These are phyloP conservation scores for Hamamelis virginiana DNA, from an alignment of 164 flowering plant genomes.

Conservation along the genomic window DNA sequence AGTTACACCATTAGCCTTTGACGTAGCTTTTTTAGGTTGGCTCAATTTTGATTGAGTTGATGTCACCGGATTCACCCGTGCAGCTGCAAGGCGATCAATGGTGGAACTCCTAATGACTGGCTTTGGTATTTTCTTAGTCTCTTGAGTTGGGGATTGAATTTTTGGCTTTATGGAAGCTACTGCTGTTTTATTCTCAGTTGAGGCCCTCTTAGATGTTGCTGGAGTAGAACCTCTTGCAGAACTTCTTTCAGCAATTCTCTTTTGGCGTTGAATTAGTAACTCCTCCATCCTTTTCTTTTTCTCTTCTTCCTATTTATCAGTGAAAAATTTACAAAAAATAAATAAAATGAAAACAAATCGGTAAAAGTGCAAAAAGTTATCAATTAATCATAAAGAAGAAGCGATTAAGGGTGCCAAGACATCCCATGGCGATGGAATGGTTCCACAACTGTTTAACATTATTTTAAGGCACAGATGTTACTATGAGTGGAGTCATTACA, in stretches of 20 bases:
- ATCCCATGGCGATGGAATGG: neutral
- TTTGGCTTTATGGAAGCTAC: conserved; percentile 26
- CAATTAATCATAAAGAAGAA: neutral
- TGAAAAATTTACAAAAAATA: too few relatives aligned
- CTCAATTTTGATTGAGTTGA: conserved; percentile 31
- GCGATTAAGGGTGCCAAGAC: neutral
- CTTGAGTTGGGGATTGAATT: conserved; percentile 27
- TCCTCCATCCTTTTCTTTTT: conserved; percentile 70
- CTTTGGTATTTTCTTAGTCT: conserved; percentile 36
- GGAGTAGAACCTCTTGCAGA: conserved; percentile 35
- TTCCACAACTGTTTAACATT: neutral
- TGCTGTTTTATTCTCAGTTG: conserved; percentile 28
- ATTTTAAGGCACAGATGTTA: neutral
- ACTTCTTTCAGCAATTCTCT: conserved; percentile 91
- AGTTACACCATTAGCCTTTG: conserved; percentile 35
- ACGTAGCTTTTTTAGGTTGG: conserved; percentile 31
- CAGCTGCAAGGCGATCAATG: conserved; percentile 62
- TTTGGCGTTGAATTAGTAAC: conserved; percentile 61
- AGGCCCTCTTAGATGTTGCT: conserved; percentile 27
- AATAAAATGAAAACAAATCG: neutral
- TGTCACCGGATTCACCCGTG: conserved; percentile 32
- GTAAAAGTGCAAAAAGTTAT: neutral
- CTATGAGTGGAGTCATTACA: neutral
- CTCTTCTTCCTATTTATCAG: conserved; percentile 73
- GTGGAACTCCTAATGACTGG: conserved; percentile 57